Evolutionary conservation across 495 filamentous ascomycete species (phyloP).

Genomic region (Hypomontagnella submonticulosa): DNA sequence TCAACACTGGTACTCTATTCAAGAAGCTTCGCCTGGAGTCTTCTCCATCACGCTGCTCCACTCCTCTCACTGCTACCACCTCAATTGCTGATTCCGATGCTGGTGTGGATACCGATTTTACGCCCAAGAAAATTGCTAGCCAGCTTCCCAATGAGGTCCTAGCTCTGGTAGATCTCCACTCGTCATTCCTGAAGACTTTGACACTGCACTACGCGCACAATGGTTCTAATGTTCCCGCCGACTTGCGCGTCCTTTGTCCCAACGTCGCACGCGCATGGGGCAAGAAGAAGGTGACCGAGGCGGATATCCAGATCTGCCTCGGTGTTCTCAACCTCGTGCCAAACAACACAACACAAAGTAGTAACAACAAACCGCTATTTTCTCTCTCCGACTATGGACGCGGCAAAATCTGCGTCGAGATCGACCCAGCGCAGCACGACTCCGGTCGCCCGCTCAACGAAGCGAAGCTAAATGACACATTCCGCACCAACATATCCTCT

Average conservation of each 20-base stretch:
- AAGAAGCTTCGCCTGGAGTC: constrained; percentile 56
- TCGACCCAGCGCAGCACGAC: constrained; percentile 41
- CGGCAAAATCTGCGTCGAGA: constrained; percentile 59
- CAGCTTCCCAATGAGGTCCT: constrained; percentile 64
- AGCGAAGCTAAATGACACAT: constrained; percentile 63
- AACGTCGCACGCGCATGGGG: constrained; percentile 69
- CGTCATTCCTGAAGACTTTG: constrained; percentile 67
- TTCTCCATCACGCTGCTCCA: constrained; percentile 47
- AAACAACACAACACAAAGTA: background rate
- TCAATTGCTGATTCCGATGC: constrained; percentile 40
- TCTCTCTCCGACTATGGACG: constrained; percentile 70
- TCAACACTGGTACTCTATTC: constrained; percentile 49
- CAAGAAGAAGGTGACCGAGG: constrained; percentile 64
- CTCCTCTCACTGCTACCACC: constrained; percentile 46
- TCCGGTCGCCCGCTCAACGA: constrained; percentile 63
- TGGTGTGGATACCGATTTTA: constrained; percentile 40
- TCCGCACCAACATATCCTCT: constrained; percentile 59
- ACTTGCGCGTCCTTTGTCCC: constrained; percentile 65
- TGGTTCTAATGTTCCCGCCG: constrained; percentile 67
- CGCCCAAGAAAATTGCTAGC: constrained; percentile 17
- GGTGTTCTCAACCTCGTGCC: constrained; percentile 58
- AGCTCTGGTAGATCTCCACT: constrained; percentile 66
- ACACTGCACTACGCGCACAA: constrained; percentile 72
- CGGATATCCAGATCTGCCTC: constrained; percentile 68
- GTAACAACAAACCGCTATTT: constrained; percentile 49